Base-by-base conservation (phyloP, 306 rosid species). In the Hylodesmum podocarpum region DNA sequence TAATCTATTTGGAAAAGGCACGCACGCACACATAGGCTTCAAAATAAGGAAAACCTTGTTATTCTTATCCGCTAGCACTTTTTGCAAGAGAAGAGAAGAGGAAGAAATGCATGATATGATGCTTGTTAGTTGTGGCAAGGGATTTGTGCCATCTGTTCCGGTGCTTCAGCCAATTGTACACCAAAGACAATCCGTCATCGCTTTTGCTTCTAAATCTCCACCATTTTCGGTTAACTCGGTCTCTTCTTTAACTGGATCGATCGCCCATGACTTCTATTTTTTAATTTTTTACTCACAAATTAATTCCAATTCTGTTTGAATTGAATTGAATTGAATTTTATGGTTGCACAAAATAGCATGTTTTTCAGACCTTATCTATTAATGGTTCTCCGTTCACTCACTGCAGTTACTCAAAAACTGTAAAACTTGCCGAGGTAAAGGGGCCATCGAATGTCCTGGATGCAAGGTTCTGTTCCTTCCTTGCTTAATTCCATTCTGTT, bases 371-470 rank as follows among this genome's bases (percentile, higher is more conserved):
- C 50, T 59, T 33, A 33, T 33, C 6, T 7, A 33, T 33, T 7
- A 40, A 58, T 79, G 57, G 31, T 37, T 4, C 3, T n/a, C n/a
- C n/a, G n/a, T n/a, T n/a, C n/a, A n/a, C n/a, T n/a, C n/a, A n/a
- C n/a, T 81, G 83, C 84, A 88, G 96, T 16, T 90, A 28, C 53
- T 87, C 3, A 90, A 84, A 67, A 41, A 80, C 49, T 91, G 97
- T 70, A 21, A 75, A 77, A 77, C 40, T 36, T 94, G 98, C 59
- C 18, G 85, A 71, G 96, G 93, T 58, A 84, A 87, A 86, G 96
- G 96, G 15, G 96, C 90, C 24, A 79, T 91, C 5, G 96, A 94
- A 19, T 94, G 98, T 72, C 83, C 87, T 5, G 98, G 98, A 44
- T 94, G 97, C 66, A 88, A 90, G 97, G 98, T 92, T 51, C 21